phyloP scores from a whole-genome alignment of 768 basidiomycete species.

The Boletus coccyginus region DNA sequence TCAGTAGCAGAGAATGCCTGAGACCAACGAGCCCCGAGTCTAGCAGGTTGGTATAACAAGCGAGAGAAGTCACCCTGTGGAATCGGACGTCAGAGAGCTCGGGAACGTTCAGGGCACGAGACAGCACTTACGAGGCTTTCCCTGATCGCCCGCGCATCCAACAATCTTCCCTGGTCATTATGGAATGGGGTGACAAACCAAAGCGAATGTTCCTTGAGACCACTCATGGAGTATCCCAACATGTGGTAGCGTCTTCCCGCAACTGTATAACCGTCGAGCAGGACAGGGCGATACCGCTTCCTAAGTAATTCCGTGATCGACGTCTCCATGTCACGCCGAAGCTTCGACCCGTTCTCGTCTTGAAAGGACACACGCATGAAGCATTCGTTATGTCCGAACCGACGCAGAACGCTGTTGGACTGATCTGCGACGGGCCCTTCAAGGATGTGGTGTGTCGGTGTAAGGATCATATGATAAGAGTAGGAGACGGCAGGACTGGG shows the following conservation, averaged over 20 bases:
- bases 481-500: conserved; percentile 24
- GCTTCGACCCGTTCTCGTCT: conserved; percentile 42
- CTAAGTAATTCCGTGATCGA: conserved; percentile 33
- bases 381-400: conserved; percentile 37
- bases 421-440: conserved; percentile 40
- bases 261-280: conserved; percentile 35
- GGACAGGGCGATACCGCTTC: conserved; percentile 33
- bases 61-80: conserved; percentile 40
- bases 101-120: neutral
- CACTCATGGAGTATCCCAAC: conserved; percentile 54
- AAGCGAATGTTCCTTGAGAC: conserved; percentile 47
- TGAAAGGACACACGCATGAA: conserved; percentile 49
- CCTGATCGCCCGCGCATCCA: conserved; percentile 32
- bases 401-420: conserved; percentile 37
- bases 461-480: conserved; percentile 38
- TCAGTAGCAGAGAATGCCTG: conserved; percentile 55
- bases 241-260: conserved; percentile 46
- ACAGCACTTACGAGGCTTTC: conserved; percentile 30
- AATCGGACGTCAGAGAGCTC: conserved; percentile 1
- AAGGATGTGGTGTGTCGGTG: conserved; percentile 37
- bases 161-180: conserved; percentile 17
- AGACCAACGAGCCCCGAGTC: conserved; percentile 51
- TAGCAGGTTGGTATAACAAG: conserved; percentile 40
- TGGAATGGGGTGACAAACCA: conserved; percentile 47
- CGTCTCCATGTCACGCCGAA: conserved; percentile 31